Conservation (phyloP, 805 yeast species). For the Candida corydali region DNA sequence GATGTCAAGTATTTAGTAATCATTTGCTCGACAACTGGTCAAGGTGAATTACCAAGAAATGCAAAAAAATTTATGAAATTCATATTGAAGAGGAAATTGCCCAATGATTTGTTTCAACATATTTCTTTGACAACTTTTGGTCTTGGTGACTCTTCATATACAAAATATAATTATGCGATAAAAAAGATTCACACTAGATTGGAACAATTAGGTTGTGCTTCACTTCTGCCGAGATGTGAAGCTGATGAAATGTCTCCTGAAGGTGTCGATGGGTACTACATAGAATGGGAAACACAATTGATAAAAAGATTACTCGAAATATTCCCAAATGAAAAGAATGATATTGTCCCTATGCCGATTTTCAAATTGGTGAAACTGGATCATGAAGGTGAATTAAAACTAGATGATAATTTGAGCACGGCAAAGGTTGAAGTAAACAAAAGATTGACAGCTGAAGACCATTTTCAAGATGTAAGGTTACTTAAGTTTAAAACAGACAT, state of each 20-base stretch:
- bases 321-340: slow-evolving; percentile 22
- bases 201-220: slow-evolving; percentile 75
- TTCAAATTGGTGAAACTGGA: slow-evolving; percentile 12
- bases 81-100: slow-evolving; percentile 64
- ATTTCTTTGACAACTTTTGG: slow-evolving; percentile 74
- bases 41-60: slow-evolving; percentile 86
- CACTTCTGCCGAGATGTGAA: slow-evolving; percentile 72
- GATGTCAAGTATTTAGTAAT: slow-evolving; percentile 45
- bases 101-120: slow-evolving; percentile 52
- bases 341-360: slow-evolving; percentile 23
- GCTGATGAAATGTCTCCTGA: slow-evolving; percentile 82
- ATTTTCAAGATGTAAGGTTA: slow-evolving; percentile 87
- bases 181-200: slow-evolving; percentile 76
- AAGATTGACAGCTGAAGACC: slow-evolving; percentile 65
- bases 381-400: slow-evolving; percentile 16
- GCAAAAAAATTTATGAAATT: slow-evolving; percentile 71
- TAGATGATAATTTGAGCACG: slow-evolving; percentile 10
- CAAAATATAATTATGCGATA: slow-evolving; percentile 84
- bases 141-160: slow-evolving; percentile 89
- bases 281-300: slow-evolving; percentile 64
- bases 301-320: slow-evolving; percentile 22
- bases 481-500: slow-evolving; percentile 39
- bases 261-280: slow-evolving; percentile 73
- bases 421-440: slow-evolving; percentile 51
- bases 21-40: slow-evolving; percentile 89